Conservation (phyloP, 176 grass and related monocot genomes). For the Carex myosuroides region DNA sequence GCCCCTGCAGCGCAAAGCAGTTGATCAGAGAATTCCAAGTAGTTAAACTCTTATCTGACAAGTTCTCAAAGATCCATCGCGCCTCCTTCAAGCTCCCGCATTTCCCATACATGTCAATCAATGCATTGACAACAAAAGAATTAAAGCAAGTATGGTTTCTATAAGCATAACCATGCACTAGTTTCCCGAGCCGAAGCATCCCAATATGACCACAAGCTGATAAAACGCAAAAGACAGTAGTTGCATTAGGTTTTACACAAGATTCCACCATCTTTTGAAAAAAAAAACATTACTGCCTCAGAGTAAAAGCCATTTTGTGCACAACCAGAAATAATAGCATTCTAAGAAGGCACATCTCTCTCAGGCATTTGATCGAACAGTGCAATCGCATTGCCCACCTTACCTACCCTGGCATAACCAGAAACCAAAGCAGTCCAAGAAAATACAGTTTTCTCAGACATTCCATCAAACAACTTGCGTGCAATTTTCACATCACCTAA, state of each 20-base stretch:
- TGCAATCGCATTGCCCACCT: conserved; percentile 38
- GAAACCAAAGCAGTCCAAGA: conserved; percentile 66
- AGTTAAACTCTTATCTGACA: conserved; percentile 42
- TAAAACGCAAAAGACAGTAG: conserved; percentile 48
- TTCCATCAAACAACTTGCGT: conserved; percentile 58
- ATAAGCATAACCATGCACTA: conserved; percentile 50
- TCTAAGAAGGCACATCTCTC: conserved; percentile 66
- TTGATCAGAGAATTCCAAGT: conserved; percentile 83
- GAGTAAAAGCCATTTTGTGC: conserved; percentile 48
- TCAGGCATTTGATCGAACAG: conserved; percentile 59
- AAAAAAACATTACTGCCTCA: conserved; percentile 44
- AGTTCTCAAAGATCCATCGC: conserved; percentile 46
- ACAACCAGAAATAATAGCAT: conserved; percentile 58
- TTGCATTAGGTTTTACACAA: conserved; percentile 41
- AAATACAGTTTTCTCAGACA: conserved; percentile 57
- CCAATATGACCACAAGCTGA: conserved; percentile 69
- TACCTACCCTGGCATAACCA: conserved; percentile 44
- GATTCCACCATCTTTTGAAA: conserved; percentile 48
- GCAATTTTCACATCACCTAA: conserved; percentile 48
- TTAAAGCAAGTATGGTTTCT: conserved; percentile 43
- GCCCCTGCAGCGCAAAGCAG: conserved; percentile 53
- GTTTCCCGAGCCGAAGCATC: conserved; percentile 60
- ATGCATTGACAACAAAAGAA: conserved; percentile 48
- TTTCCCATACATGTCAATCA: conserved; percentile 89
- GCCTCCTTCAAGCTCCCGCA: conserved; percentile 58